These are phyloP conservation scores for Eucalyptus pauciflora DNA, from an alignment of 345 rosid genomes.

Conservation along the genomic window DNA sequence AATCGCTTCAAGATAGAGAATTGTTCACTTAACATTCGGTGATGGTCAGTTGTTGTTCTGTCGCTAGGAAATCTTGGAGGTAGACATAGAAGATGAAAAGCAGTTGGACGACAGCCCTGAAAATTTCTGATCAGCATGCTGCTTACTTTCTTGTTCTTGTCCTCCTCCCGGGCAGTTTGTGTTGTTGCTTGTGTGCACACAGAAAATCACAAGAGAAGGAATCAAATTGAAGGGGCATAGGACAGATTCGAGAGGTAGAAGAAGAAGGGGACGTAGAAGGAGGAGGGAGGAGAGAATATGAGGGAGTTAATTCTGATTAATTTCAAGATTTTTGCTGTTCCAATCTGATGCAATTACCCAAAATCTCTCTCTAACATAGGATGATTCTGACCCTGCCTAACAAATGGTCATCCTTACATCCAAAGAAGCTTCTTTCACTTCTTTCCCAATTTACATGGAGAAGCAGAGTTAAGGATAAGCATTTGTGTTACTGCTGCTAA, in stretches of 20 bases:
- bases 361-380: not conserved
- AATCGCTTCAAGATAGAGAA: not conserved
- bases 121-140: slow-evolving; percentile 33
- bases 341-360: not conserved
- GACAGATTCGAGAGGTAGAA: not conserved
- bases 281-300: not conserved
- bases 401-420: not conserved
- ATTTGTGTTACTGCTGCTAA: not conserved
- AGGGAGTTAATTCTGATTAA: not conserved
- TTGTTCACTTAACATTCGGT: not conserved
- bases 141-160: not conserved
- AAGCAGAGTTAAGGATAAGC: not conserved
- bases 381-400: not conserved
- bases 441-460: not conserved
- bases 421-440: not conserved
- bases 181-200: not conserved
- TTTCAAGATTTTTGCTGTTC: not conserved
- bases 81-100: slow-evolving; percentile 80
- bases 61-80: slow-evolving; percentile 69
- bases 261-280: not conserved
- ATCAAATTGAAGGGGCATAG: not conserved
- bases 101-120: slow-evolving; percentile 91
- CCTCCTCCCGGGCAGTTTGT: not conserved
- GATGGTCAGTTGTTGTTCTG: not conserved
- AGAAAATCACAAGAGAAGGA: not conserved